Conservation (phyloP, 345 rosid species). For the Populus simonii region DNA sequence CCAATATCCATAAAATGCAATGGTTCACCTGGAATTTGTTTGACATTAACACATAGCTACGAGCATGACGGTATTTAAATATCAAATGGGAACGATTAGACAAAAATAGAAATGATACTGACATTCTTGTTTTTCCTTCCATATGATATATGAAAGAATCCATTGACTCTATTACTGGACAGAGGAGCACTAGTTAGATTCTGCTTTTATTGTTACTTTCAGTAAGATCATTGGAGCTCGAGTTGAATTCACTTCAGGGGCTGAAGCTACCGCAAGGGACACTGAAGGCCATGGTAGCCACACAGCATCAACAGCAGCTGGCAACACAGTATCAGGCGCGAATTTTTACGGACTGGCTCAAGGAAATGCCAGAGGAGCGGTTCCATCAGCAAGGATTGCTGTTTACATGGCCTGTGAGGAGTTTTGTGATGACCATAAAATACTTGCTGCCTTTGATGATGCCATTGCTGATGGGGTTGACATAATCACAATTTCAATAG, state of each 20-base stretch:
- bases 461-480: conserved; percentile 64
- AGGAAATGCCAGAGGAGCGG: conserved; percentile 58
- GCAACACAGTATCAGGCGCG: conserved; percentile 34
- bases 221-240: conserved; percentile 49
- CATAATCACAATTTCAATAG: conserved; percentile 34
- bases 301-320: conserved; percentile 64
- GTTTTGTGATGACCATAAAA: not conserved
- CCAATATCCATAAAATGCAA: too few relatives aligned
- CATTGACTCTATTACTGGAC: too few relatives aligned
- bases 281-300: conserved; percentile 41
- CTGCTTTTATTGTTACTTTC: not conserved
- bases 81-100: too few relatives aligned
- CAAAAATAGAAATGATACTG: too few relatives aligned
- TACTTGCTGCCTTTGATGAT: conserved; percentile 52
- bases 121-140: too few relatives aligned
- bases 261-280: conserved; percentile 22
- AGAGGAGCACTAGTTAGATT: too few relatives aligned
- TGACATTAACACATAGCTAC: too few relatives aligned
- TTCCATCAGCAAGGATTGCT: conserved; percentile 58
- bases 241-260: conserved; percentile 6
- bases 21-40: too few relatives aligned
- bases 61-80: too few relatives aligned
- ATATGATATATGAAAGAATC: too few relatives aligned
- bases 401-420: conserved; percentile 28
- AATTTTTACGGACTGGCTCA: conserved; percentile 42